Evolutionary conservation across 1,284 basidiomycete genomes (phyloP).

Genomic region (Fomitiporia mediterranea): DNA sequence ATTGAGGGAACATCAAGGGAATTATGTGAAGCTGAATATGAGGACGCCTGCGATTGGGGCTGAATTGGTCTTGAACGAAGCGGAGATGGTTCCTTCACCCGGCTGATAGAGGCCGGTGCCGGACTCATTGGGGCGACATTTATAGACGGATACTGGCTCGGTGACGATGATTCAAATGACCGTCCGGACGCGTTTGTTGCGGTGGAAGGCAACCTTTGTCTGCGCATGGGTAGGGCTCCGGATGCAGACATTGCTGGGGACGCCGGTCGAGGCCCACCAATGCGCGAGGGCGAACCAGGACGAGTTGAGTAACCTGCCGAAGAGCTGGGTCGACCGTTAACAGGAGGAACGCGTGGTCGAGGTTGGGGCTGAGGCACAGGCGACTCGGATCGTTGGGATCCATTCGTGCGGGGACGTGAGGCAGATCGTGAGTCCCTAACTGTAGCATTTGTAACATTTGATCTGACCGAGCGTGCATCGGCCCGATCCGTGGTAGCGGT

Average conservation of each 20-base stretch:
- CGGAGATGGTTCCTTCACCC: slow-evolving; percentile 13
- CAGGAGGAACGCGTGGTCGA: slow-evolving; percentile 7
- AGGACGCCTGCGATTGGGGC: slow-evolving; percentile 6
- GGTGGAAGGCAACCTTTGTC: slow-evolving; percentile 7
- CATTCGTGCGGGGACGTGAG: slow-evolving; percentile 11
- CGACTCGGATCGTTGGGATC: slow-evolving; percentile 2
- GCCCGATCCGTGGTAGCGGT: background rate
- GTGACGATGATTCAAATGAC: slow-evolving; percentile 4
- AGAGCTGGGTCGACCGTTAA: slow-evolving; percentile 11
- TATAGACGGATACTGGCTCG: slow-evolving; percentile 7
- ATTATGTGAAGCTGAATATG: slow-evolving; percentile 18
- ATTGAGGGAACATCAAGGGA: slow-evolving; percentile 29
- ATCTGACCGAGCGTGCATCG: slow-evolving; percentile 15
- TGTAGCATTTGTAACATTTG: slow-evolving; percentile 8
- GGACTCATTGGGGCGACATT: slow-evolving; percentile 1
- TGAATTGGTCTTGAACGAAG: slow-evolving; percentile 17
- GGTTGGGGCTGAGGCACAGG: slow-evolving; percentile 11
- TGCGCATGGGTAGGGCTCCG: background rate
- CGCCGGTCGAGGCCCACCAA: slow-evolving; percentile 10
- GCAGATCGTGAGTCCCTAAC: slow-evolving; percentile 11
- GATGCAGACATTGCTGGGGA: slow-evolving; percentile 15
- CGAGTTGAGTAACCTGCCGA: slow-evolving; percentile 12
- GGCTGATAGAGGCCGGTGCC: slow-evolving; percentile 5
- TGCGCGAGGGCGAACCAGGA: slow-evolving; percentile 4
- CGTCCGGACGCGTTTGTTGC: slow-evolving; percentile 6